Evolutionary conservation across 352 stramenopile species (phyloP), one percentile per base, ranked within the genome.

Genomic region (Globisporangium cylindrosporum): DNA sequence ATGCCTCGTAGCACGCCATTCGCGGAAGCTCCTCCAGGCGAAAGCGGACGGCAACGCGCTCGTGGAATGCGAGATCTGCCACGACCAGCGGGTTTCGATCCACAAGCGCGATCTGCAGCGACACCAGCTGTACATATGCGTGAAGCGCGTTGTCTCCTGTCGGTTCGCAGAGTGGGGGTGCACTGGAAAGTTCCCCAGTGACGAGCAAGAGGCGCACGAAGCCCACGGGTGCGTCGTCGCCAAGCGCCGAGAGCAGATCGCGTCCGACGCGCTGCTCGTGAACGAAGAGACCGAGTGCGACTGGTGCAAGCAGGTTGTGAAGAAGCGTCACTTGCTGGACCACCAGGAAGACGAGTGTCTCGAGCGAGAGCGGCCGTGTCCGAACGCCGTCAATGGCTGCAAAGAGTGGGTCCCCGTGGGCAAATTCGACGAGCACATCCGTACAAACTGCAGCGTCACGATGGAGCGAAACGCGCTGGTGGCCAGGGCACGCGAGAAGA

Each of bases 291-390:
- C 67, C 14, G 54, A 68, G 18, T 92, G 86, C 49, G 86, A 92
- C 20, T 94, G 86, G 86, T 92, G 86, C 48, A 62, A 80, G 18
- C 68, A 82, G 58, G 63, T 8, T 7, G 80, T 92, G 6, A 86
- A 88, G 57, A 91, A 94, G 71, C 81, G 84, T 0, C 75, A 82
- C 14, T 54, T 94, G 22, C 69, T 90, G 3, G 80, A 92, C 59
- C 86, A 94, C 69, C 85, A 94, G 59, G 84, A 94, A 76, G 82
- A 94, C n/a, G 78, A 88, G 38, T 94, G 86, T 55, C 66, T 66
- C 7, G 77, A 82, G 64, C 81, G 86, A 4, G 86, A 94, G 66
- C 82, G 84, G 3, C 84, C 79, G 41, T 93, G 86, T 69, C 82
- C 81, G 36, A 92, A 93, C 36, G 65, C 72, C 14, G 58, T 58